Evolutionary conservation across 208 protist species (phyloP).

Genomic region (Crithidia bombi): DNA sequence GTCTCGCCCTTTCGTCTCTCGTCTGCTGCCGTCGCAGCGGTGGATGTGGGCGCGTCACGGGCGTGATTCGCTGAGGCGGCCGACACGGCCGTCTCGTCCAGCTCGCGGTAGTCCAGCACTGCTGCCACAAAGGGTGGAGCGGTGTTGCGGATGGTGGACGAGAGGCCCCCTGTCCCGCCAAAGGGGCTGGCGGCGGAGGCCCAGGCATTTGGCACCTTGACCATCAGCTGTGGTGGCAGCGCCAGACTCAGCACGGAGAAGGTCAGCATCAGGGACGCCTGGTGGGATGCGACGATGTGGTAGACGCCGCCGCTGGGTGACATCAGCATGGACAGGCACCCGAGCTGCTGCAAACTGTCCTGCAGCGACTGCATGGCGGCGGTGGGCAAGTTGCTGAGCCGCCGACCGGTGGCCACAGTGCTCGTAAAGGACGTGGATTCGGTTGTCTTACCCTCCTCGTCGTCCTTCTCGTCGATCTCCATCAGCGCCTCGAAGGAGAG

Average conservation of each 20-base stretch:
- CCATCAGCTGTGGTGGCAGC: slow-evolving; percentile 13
- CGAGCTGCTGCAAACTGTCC: slow-evolving; percentile 7
- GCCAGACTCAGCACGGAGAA: slow-evolving; percentile 28
- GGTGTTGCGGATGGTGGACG: slow-evolving; percentile 16
- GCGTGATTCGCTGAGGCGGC: background rate
- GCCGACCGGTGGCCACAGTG: background rate
- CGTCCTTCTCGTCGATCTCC: slow-evolving; percentile 3
- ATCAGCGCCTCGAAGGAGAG: slow-evolving; percentile 18
- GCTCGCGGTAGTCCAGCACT: slow-evolving; percentile 24
- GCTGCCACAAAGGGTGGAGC: slow-evolving; percentile 19
- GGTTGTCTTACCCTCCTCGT: background rate
- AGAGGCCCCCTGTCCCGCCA: slow-evolving; percentile 2
- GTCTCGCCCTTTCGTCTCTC: background rate
- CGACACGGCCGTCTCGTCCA: background rate
- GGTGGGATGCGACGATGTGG: slow-evolving; percentile 24
- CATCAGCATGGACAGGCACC: slow-evolving; percentile 21
- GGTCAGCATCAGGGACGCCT: slow-evolving; percentile 12
- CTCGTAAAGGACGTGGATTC: background rate
- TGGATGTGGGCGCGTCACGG: background rate
- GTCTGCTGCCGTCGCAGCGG: background rate
- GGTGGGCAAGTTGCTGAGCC: background rate
- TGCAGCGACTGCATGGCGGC: slow-evolving; percentile 16
- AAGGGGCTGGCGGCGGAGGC: background rate
- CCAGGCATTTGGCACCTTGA: background rate
- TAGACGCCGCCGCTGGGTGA: slow-evolving; percentile 18